Percentiles rank a stretch among this genome's conserved stretches.
Conservation (phyloP, 73 alveolate genomes). For the Tetrahymena thermophila region DNA sequence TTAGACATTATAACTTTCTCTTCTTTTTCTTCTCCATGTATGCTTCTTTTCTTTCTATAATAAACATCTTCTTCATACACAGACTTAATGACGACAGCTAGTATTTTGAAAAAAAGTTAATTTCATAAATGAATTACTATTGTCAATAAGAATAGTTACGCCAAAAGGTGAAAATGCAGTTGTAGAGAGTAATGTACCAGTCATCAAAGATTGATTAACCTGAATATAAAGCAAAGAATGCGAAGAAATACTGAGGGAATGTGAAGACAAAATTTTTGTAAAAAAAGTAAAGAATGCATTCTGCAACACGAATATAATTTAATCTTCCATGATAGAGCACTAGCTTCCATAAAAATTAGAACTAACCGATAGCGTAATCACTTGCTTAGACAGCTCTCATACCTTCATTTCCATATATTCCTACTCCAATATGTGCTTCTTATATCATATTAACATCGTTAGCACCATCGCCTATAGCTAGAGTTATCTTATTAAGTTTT, state of each 20-base stretch:
- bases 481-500: constrained; percentile 52
- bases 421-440: constrained; percentile 79
- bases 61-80: constrained; percentile 31
- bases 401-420: constrained; percentile 97
- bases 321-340: constrained; percentile 91
- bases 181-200: constrained; percentile 90
- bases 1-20: not conserved
- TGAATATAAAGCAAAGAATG: constrained; percentile 80
- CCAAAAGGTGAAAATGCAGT: constrained; percentile 82
- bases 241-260: constrained; percentile 74
- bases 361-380: constrained; percentile 88
- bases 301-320: constrained; percentile 86
- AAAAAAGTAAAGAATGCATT: constrained; percentile 91
- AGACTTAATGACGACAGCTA: constrained; percentile 19
- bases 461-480: constrained; percentile 99
- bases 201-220: constrained; percentile 92
- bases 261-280: constrained; percentile 91
- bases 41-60: constrained; percentile 13
- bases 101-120: not conserved
- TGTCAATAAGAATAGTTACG: constrained; percentile 29
- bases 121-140: no score
- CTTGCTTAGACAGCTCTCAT: constrained; percentile 92
- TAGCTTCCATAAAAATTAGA: constrained; percentile 77
- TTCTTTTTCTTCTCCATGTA: not conserved
- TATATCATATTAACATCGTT: constrained; percentile 96